phyloP scores from a whole-genome alignment of 176 grass and related monocot genomes.

The Stipa capillata region DNA sequence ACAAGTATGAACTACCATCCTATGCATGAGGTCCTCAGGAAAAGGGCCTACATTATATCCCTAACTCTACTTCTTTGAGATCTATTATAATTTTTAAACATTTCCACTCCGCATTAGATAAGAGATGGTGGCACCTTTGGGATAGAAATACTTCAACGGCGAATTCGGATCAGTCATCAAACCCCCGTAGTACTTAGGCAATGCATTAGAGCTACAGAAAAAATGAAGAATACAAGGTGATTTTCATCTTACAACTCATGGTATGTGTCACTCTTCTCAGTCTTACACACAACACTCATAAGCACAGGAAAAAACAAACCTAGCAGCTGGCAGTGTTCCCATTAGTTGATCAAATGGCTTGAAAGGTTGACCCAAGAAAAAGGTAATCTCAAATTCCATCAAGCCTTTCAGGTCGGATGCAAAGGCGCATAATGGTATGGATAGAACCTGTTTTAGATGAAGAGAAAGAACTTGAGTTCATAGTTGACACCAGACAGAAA shows the following conservation, averaged over 20 bases:
- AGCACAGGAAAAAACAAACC: slow-evolving; percentile 47
- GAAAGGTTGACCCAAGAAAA: slow-evolving; percentile 99
- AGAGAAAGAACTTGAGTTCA: neutral
- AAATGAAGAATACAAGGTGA: slow-evolving; percentile 25
- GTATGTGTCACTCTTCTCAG: neutral
- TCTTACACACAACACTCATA: slow-evolving; percentile 5
- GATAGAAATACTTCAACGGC: slow-evolving; percentile 84
- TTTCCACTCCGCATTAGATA: neutral
- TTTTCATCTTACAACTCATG: slow-evolving; percentile 18
- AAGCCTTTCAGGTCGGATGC: slow-evolving; percentile 81
- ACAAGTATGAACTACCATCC: neutral
- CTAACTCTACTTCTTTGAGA: neutral
- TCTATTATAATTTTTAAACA: neutral
- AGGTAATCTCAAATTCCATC: slow-evolving; percentile 93
- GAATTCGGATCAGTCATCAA: slow-evolving; percentile 80
- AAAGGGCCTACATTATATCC: neutral
- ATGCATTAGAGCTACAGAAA: slow-evolving; percentile 72
- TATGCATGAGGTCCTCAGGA: neutral
- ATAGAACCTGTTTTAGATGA: slow-evolving; percentile 67
- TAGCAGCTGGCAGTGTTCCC: slow-evolving; percentile 95
- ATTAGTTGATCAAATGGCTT: slow-evolving; percentile 99
- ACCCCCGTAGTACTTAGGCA: slow-evolving; percentile 75
- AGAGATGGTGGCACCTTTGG: slow-evolving; percentile 53
- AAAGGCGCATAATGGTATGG: slow-evolving; percentile 97
- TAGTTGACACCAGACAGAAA: slow-evolving; percentile 7